These are phyloP conservation scores for Salicornia ramosissima DNA, from an alignment of 148 eudicot species.

Conservation along the genomic window DNA sequence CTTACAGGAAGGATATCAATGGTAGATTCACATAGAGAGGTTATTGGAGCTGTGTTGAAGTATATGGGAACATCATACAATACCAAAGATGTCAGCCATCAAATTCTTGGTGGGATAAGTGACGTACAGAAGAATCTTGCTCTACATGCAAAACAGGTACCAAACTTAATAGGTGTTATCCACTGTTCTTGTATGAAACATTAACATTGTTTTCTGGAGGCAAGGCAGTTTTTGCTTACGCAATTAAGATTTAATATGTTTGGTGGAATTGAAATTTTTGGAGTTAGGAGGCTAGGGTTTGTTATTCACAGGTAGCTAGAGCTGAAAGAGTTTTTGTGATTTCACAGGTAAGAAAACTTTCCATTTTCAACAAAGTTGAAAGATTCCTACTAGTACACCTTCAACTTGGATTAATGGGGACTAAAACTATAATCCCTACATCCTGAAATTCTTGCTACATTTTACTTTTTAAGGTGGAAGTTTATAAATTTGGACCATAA, in stretches of 20 bases:
- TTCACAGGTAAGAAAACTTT: neutral
- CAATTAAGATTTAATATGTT: neutral
- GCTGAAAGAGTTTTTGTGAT: neutral
- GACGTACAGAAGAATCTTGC: conserved; percentile 62
- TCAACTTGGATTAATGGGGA: neutral
- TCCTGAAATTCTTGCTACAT: no score
- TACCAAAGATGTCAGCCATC: conserved; percentile 48
- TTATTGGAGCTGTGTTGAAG: conserved; percentile 83
- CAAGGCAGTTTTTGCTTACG: neutral
- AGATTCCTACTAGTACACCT: neutral
- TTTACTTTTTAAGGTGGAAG: no score
- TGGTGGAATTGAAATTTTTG: neutral
- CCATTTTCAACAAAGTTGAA: neutral
- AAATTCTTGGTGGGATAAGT: conserved; percentile 74
- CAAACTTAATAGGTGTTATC: neutral
- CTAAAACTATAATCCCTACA: no score
- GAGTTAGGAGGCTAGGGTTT: neutral
- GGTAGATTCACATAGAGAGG: conserved; percentile 88
- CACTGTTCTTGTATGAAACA: neutral
- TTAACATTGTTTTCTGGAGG: neutral
- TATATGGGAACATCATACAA: conserved; percentile 89
- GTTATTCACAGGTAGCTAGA: conserved; percentile 1
- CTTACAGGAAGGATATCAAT: conserved; percentile 91
- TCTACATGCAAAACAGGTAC: conserved; percentile 71
- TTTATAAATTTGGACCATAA: no score